A percentile compares a stretch with the other conserved stretches of the same genome.
Evolutionary conservation across 257 asterid genomes (phyloP).

Genomic region (Handroanthus guayacan): DNA sequence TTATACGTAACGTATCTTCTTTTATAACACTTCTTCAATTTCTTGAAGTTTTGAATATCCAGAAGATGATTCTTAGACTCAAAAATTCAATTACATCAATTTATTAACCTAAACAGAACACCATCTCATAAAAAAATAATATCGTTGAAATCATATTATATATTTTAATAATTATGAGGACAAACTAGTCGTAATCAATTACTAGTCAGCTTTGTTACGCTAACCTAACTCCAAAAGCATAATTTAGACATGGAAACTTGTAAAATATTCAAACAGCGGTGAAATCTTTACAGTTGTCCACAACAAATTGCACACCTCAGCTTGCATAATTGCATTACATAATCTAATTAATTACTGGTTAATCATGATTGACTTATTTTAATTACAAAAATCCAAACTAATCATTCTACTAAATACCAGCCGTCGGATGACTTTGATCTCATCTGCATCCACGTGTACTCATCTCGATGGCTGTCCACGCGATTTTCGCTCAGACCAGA

Average conservation of each 20-base stretch:
- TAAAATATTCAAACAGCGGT: slow-evolving; percentile 35
- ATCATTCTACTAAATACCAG: background rate
- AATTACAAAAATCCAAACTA: slow-evolving; percentile 5
- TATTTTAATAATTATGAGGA: too few species aligned
- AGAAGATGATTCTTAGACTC: too few species aligned
- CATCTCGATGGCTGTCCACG: background rate
- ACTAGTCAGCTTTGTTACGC: too few species aligned
- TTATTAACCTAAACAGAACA: too few species aligned
- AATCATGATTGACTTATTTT: slow-evolving; percentile 41
- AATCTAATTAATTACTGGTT: background rate
- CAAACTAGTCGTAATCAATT: too few species aligned
- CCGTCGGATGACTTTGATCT: slow-evolving; percentile 22
- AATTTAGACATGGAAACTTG: background rate
- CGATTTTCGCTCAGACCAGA: background rate
- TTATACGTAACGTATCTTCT: too few species aligned
- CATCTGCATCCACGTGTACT: slow-evolving; percentile 32
- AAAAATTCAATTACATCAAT: too few species aligned
- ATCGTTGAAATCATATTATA: too few species aligned
- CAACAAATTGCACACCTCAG: slow-evolving; percentile 24
- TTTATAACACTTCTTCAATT: too few species aligned
- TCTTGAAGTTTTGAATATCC: too few species aligned
- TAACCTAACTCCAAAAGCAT: background rate
- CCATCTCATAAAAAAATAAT: too few species aligned
- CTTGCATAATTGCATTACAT: slow-evolving; percentile 22
- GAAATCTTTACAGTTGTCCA: slow-evolving; percentile 24